Percentiles rank a stretch among this genome's conserved stretches.
phyloP scores from a whole-genome alignment of 179 eudicot genomes.

The Vitellaria paradoxa region DNA sequence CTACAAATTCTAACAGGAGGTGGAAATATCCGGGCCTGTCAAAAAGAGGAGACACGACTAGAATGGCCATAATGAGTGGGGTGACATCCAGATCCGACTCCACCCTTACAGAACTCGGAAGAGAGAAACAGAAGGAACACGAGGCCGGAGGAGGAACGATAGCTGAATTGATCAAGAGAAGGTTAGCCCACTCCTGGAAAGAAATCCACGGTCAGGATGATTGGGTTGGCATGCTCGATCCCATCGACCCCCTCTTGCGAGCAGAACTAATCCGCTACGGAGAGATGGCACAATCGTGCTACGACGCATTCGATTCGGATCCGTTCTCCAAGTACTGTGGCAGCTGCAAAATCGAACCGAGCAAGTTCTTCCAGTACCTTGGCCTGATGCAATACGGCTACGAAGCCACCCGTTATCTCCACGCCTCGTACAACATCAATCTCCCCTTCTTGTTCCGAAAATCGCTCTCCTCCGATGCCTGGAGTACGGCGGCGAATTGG shows the following conservation, averaged over 20 bases:
- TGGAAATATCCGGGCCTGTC: not conserved
- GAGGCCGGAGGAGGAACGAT: not conserved
- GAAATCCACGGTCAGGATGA: constrained; percentile 60
- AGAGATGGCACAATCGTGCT: constrained; percentile 78
- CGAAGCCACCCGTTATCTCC: constrained; percentile 48
- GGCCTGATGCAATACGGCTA: constrained; percentile 59
- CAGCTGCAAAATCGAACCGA: constrained; percentile 37
- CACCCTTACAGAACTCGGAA: not conserved
- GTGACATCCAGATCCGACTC: not conserved
- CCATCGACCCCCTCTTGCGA: constrained; percentile 52
- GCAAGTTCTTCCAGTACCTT: constrained; percentile 55
- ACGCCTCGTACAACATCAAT: constrained; percentile 74
- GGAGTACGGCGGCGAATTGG: constrained; percentile 88
- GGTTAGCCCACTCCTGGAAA: constrained; percentile 32
- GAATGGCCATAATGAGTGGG: not conserved
- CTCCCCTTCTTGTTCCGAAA: constrained; percentile 66
- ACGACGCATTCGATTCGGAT: constrained; percentile 70
- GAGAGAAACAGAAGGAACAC: not conserved
- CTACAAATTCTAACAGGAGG: not conserved
- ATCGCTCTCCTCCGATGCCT: constrained; percentile 34
- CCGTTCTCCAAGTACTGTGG: constrained; percentile 76
- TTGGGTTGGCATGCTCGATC: constrained; percentile 74
- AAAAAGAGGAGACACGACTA: not conserved
- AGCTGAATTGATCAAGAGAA: not conserved
- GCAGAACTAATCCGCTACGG: constrained; percentile 63